Evolutionary conservation across 192 early-diverging fungal species (phyloP).

Genomic region (Coemansia reversa): DNA sequence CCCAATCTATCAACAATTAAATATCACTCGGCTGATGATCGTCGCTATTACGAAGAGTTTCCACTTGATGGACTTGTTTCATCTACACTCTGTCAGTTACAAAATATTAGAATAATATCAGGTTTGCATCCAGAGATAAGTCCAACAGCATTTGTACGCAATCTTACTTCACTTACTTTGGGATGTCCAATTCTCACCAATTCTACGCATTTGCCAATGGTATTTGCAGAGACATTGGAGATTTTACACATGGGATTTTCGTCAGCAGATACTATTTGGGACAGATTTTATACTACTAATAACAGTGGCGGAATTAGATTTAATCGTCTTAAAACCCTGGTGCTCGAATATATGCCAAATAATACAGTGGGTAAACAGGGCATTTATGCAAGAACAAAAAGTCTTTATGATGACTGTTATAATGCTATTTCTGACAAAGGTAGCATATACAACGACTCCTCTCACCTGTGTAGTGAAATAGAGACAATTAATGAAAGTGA

Average conservation of each 20-base stretch:
- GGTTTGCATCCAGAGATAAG: slow-evolving; percentile 31
- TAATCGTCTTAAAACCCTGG: slow-evolving; percentile 20
- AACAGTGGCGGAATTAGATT: slow-evolving; percentile 16
- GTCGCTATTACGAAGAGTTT: slow-evolving; percentile 32
- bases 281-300: slow-evolving; percentile 27
- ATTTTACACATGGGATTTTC: slow-evolving; percentile 33
- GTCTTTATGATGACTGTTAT: slow-evolving; percentile 23
- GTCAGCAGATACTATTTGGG: slow-evolving; percentile 35
- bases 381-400: background rate
- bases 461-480: background rate
- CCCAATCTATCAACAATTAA: slow-evolving; percentile 32
- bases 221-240: slow-evolving; percentile 40
- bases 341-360: slow-evolving; percentile 26
- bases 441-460: slow-evolving; percentile 3
- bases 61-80: slow-evolving; percentile 35
- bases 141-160: slow-evolving; percentile 32
- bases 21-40: slow-evolving; percentile 27
- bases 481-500: slow-evolving; percentile 3
- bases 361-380: background rate
- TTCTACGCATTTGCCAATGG: slow-evolving; percentile 25
- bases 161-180: slow-evolving; percentile 29
- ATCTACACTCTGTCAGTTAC: slow-evolving; percentile 27
- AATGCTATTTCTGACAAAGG: slow-evolving; percentile 5
- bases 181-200: slow-evolving; percentile 22
- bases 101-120: slow-evolving; percentile 8